Evolutionary conservation across 2,329 filamentous ascomycete species (phyloP), one percentile per base, ranked within the genome.

Genomic region (Ophiosphaerella korrae): DNA sequence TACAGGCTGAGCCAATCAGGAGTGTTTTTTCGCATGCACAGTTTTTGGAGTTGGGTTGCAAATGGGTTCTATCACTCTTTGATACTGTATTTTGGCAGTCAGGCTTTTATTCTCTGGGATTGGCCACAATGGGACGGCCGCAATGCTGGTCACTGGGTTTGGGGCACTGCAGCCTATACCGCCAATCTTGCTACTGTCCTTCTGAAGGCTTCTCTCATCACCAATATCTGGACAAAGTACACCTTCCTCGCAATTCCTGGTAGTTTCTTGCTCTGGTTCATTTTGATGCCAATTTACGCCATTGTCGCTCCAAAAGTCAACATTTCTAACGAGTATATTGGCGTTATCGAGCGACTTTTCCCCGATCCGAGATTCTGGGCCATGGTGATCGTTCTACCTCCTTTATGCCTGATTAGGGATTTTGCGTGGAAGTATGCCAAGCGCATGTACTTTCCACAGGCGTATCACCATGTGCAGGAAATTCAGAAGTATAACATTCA

Each of bases 401-500:
- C 87, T 7, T 75, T 97, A 42, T 97, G 93, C 73, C 81, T 99
- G 42, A 75, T 92, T 43, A 83, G 94, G 66, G 94, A 99, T 73
- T 90, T 96, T 74, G 86, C 88, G 3, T 99, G 93, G 92, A 99
- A 99, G 80, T 99, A 97, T 65, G 87, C 85, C 55, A 97, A 96
- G 81, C 85, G 94, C 60, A 97, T 99, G 92, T 99, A 97, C 78
- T 88, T 87, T 63, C 94, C 94, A 18, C 89, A 97, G 76, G 87
- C 90, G 37, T 99, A 99, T 70, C 94, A 99, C 66, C 94, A 99
- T 74, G 94, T 99, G 58, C 94, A 99, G 76, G 94, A 99, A 78
- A 99, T 99, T 64, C 94, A 99, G 75, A 99, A 99, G 78, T 99
- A 97, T 79, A 99, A 99, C 67, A 96, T 99, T 53, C 94, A 99